These are phyloP conservation scores for Phyllosticta ampelicida DNA, from an alignment of 2,329 filamentous ascomycete genomes.

Conservation along the genomic window DNA sequence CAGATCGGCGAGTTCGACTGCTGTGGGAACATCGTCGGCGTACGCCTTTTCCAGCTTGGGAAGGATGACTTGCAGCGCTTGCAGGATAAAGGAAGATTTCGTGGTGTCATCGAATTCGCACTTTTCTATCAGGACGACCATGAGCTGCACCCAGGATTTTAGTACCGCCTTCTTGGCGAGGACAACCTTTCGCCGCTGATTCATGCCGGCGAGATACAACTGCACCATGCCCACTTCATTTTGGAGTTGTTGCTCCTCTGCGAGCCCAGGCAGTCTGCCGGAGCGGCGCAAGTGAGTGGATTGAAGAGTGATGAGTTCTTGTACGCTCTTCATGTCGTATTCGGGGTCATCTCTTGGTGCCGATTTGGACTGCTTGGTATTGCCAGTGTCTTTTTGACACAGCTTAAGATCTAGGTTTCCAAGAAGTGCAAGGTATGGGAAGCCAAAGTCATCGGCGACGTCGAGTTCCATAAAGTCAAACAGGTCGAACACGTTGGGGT, in stretches of 20 bases:
- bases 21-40: conserved; percentile 56
- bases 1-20: conserved; percentile 67
- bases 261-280: conserved; percentile 21
- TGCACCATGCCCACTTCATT: conserved; percentile 35
- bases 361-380: neutral
- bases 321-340: conserved; percentile 60
- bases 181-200: conserved; percentile 38
- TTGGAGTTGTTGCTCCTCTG: conserved; percentile 35
- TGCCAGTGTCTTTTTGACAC: neutral
- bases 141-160: conserved; percentile 71
- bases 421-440: conserved; percentile 50
- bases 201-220: conserved; percentile 2
- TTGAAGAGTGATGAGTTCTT: conserved; percentile 62
- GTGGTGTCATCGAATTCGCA: conserved; percentile 66
- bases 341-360: neutral
- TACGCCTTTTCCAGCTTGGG: conserved; percentile 76
- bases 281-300: conserved; percentile 49
- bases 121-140: conserved; percentile 72
- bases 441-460: conserved; percentile 35
- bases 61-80: conserved; percentile 75
- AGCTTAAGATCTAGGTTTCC: conserved; percentile 52
- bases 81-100: conserved; percentile 69
- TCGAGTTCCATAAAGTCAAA: conserved; percentile 78
- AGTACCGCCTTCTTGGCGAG: conserved; percentile 55
- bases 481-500: conserved; percentile 77